Percentiles rank a stretch among this genome's conserved stretches.
Conservation (phyloP, 495 filamentous ascomycete species). For the Lophiostoma macrostomum region DNA sequence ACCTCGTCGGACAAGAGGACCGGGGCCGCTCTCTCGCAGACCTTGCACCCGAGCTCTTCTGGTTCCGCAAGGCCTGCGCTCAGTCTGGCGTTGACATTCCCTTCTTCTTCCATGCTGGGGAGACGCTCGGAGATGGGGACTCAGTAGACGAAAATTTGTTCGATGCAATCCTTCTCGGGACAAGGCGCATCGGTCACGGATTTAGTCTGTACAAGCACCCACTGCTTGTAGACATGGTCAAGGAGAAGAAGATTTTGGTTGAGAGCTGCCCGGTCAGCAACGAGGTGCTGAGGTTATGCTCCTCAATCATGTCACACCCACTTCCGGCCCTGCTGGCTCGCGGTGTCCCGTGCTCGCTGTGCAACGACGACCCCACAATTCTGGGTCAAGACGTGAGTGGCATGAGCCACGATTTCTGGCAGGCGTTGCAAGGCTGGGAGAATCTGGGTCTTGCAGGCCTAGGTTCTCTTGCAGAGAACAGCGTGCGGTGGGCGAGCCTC, state of each 20-base stretch:
- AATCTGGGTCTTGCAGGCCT: slow-evolving; percentile 79
- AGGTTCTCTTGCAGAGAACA: slow-evolving; percentile 86
- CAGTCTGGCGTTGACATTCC: slow-evolving; percentile 81
- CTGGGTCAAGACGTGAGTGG: slow-evolving; percentile 72
- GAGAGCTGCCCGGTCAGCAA: slow-evolving; percentile 87
- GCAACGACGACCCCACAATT: slow-evolving; percentile 83
- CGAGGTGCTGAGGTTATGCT: slow-evolving; percentile 74
- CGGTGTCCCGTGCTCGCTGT: slow-evolving; percentile 72
- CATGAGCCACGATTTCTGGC: slow-evolving; percentile 89
- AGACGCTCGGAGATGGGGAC: slow-evolving; percentile 74
- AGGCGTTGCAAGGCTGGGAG: slow-evolving; percentile 79
- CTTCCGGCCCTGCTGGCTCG: slow-evolving; percentile 80
- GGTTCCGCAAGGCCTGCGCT: slow-evolving; percentile 82
- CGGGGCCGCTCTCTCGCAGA: slow-evolving; percentile 69
- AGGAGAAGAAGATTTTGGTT: slow-evolving; percentile 80
- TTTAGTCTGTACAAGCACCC: slow-evolving; percentile 90
- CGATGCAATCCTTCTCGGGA: slow-evolving; percentile 83
- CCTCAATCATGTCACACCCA: slow-evolving; percentile 72
- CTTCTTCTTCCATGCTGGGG: slow-evolving; percentile 93
- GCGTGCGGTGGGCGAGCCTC: slow-evolving; percentile 83
- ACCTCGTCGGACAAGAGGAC: slow-evolving; percentile 85
- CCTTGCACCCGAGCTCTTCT: slow-evolving; percentile 79
- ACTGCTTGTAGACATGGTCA: slow-evolving; percentile 78
- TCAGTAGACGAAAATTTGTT: slow-evolving; percentile 80
- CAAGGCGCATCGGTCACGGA: slow-evolving; percentile 82